Base-by-base conservation (phyloP, 495 filamentous ascomycete species). In the Daldinia loculata region DNA sequence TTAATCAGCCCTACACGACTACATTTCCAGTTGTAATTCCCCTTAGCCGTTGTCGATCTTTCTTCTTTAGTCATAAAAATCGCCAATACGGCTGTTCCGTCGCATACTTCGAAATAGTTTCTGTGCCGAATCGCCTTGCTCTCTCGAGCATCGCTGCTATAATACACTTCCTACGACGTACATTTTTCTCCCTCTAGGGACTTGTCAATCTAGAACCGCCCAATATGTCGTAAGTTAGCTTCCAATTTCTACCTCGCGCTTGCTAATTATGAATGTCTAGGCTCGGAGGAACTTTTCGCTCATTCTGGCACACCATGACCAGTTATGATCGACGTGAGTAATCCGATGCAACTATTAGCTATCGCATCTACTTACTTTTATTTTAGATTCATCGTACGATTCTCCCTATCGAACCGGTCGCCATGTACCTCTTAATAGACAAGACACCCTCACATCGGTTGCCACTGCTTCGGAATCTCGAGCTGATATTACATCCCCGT, bases 291-390 rank as follows among this genome's bases (percentile, higher is more conserved):
- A 82, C 87, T 80, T 89, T 92, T 80, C 87, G 88, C 72, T 92
- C 91, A 70, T 93, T 97, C 81, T 98, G 95, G 95, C 95, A 98
- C 86, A 91, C 93, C 59, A 95, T 98, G 93, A 97, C 93, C 76
- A 87, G 84, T 69, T 77, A 87, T 79, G 86, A 88, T 78, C 79
- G 86, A 80, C 86, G 86, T 88, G 67, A 77, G 85, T 80, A 38
- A n/a, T 34, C 19, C 15, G 4, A n/a, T 12, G 26, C 1, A 58
- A 15, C 15, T 50, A 12, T 58, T 55, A 9, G 41, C 7, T 51
- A 27, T 61, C 14, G 5, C 11, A 43, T 8, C 14, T 57, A 17
- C 62, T 80, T 48, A 75, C 67, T 45, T 22, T 4, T 80, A 86
- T 85, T 75, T 85, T 89, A 86, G 91, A 95, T 88, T 92, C 93